Conservation (phyloP, 106 monocot genomes). For the Chionographis japonica region DNA sequence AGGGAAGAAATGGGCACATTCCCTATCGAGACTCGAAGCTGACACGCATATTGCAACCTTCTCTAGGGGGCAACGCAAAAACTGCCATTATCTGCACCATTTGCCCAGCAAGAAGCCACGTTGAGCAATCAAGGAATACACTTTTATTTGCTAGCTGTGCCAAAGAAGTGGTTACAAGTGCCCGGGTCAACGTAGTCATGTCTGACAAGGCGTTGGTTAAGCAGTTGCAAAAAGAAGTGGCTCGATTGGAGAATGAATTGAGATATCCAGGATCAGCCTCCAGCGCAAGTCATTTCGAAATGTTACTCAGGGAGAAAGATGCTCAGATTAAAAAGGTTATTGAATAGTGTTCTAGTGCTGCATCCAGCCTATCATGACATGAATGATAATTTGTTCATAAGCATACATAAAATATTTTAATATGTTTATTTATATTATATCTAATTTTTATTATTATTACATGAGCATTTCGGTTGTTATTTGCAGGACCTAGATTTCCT, state of each 20-base stretch:
- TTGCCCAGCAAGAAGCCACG: conserved; percentile 81
- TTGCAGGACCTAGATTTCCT: too few species aligned
- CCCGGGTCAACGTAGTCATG: conserved; percentile 94
- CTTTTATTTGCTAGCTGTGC: conserved; percentile 98
- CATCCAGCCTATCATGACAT: background rate
- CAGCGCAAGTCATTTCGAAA: conserved; percentile 27
- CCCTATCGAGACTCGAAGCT: conserved; percentile 98
- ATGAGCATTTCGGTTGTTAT: too few species aligned
- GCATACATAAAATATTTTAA: background rate
- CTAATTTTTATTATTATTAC: too few species aligned
- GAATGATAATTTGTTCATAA: background rate
- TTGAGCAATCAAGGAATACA: conserved; percentile 90
- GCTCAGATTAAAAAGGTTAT: conserved; percentile 66
- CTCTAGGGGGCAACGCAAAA: conserved; percentile 90
- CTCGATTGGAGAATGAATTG: conserved; percentile 82
- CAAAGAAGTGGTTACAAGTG: conserved; percentile 87
- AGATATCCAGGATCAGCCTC: conserved; percentile 39
- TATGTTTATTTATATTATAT: too few species aligned
- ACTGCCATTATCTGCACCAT: conserved; percentile 98
- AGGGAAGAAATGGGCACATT: conserved; percentile 82
- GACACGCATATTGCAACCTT: conserved; percentile 88
- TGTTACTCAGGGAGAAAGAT: conserved; percentile 72
- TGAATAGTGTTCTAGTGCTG: background rate
- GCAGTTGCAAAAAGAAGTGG: conserved; percentile 88
- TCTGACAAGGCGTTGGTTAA: conserved; percentile 93